A percentile compares a stretch with the other conserved stretches of the same genome.
phyloP scores from a whole-genome alignment of 163 green algal species.

The Coccomyxa subellipsoidea region DNA sequence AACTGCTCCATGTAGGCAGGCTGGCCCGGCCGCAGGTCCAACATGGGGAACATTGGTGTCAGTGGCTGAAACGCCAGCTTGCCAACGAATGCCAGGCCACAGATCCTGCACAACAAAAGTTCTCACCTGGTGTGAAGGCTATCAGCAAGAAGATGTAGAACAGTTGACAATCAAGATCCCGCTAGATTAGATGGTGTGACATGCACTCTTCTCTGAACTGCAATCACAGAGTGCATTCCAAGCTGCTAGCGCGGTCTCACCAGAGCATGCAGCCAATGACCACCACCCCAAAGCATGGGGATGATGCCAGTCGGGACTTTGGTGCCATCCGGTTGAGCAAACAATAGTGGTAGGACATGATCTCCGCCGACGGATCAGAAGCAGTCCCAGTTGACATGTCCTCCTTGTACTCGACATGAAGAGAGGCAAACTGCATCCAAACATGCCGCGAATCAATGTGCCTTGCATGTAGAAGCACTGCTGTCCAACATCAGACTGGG shows the following conservation, averaged over 20 bases:
- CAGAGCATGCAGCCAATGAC: conserved; percentile 18
- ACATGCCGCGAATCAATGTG: no score
- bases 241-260: neutral
- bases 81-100: conserved; percentile 15
- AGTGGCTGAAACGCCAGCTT: conserved; percentile 23
- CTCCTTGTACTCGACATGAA: conserved; percentile 25
- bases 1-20: conserved; percentile 19
- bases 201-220: no score
- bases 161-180: no score
- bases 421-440: conserved; percentile 6
- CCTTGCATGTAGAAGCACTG: no score
- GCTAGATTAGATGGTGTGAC: no score
- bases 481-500: no score
- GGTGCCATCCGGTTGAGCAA: conserved; percentile 17
- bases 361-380: conserved; percentile 22
- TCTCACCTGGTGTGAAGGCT: no score
- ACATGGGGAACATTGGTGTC: conserved; percentile 22
- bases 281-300: conserved; percentile 23
- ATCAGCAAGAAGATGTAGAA: no score
- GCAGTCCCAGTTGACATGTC: conserved; percentile 18
- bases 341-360: conserved; percentile 24
- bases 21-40: conserved; percentile 23
- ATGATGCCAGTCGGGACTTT: conserved; percentile 14
- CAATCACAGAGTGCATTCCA: neutral
- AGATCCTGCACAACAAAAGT: no score